Conservation (phyloP, 2,329 filamentous ascomycete genomes). For the Proliferodiscus dingleyae region DNA sequence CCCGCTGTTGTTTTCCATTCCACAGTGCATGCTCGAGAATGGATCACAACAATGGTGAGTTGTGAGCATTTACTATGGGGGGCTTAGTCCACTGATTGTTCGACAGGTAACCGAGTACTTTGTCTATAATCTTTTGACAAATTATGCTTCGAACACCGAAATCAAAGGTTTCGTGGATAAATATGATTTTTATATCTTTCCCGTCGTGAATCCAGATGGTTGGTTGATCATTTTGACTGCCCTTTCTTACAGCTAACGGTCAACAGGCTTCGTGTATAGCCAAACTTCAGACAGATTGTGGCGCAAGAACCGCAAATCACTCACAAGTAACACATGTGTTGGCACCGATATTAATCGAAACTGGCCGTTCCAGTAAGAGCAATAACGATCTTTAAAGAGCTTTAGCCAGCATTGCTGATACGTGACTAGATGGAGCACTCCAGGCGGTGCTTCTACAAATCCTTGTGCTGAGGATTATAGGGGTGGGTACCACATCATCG, state of each 20-base stretch:
- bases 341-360: conserved; percentile 56
- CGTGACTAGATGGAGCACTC: conserved; percentile 39
- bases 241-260: background rate
- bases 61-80: conserved; percentile 3
- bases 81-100: background rate
- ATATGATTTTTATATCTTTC: conserved; percentile 63
- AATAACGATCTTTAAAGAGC: background rate
- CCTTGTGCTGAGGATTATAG: conserved; percentile 47
- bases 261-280: conserved; percentile 51
- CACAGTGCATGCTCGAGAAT: conserved; percentile 56
- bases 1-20: conserved; percentile 52
- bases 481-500: conserved; percentile 41
- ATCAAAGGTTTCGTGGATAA: conserved; percentile 48
- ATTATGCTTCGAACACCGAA: conserved; percentile 37
- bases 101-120: conserved; percentile 43
- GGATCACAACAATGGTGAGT: conserved; percentile 53
- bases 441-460: conserved; percentile 44
- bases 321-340: conserved; percentile 36
- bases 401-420: conserved; percentile 9
- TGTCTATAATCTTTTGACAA: conserved; percentile 43
- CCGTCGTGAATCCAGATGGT: conserved; percentile 58
- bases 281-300: conserved; percentile 54
- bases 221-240: conserved; percentile 9
- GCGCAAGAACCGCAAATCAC: conserved; percentile 54
- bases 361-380: conserved; percentile 40